A percentile compares a stretch with the other conserved stretches of the same genome.
These are phyloP conservation scores for Phyllostachys edulis DNA, from an alignment of 176 grass and related monocot genomes.

Conservation along the genomic window DNA sequence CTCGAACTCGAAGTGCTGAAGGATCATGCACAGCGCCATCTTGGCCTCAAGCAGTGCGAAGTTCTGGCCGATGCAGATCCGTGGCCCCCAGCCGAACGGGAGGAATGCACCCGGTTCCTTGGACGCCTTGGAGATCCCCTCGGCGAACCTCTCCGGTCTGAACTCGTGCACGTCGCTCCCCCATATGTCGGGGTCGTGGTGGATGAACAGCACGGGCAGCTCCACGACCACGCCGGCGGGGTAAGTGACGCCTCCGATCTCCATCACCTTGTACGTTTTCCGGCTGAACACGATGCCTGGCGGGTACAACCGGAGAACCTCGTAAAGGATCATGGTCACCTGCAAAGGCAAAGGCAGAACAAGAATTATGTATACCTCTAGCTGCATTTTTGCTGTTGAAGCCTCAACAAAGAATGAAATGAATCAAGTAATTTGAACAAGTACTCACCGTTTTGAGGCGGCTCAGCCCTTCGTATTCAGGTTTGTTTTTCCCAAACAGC, in stretches of 20 bases:
- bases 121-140: slow-evolving; percentile 36
- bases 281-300: slow-evolving; percentile 16
- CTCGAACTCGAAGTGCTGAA: slow-evolving; percentile 52
- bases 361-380: background rate
- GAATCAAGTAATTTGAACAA: background rate
- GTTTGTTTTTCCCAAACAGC: slow-evolving; percentile 42
- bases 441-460: slow-evolving; percentile 62
- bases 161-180: slow-evolving; percentile 58
- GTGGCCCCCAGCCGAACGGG: too few species aligned
- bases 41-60: too few species aligned
- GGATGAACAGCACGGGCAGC: slow-evolving; percentile 31
- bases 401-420: background rate
- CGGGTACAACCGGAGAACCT: slow-evolving; percentile 61
- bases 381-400: background rate
- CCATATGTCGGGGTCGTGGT: slow-evolving; percentile 60
- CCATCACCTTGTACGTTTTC: slow-evolving; percentile 36
- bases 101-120: too few species aligned
- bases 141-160: slow-evolving; percentile 51
- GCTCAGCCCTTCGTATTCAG: slow-evolving; percentile 46
- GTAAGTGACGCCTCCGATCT: slow-evolving; percentile 30
- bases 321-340: slow-evolving; percentile 71
- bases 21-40: slow-evolving; percentile 31
- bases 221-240: slow-evolving; percentile 39
- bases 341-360: background rate
- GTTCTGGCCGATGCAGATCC: too few species aligned